phyloP scores from a whole-genome alignment of 2,329 filamentous ascomycete genomes.

The Didymella segeticola region DNA sequence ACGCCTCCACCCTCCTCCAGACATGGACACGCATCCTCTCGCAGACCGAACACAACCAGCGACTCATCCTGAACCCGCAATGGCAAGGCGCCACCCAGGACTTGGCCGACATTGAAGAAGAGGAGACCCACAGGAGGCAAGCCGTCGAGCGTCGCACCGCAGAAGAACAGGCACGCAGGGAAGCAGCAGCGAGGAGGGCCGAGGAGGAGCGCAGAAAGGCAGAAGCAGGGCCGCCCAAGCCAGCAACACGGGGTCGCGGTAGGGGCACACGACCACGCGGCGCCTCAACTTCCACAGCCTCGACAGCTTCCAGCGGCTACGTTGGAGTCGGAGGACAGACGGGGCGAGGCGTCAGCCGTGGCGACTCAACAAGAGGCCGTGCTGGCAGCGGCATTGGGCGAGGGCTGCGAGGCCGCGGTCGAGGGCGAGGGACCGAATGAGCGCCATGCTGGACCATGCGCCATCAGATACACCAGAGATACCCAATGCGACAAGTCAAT shows the following conservation, averaged over 20 bases:
- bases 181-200: conserved; percentile 66
- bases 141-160: conserved; percentile 77
- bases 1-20: conserved; percentile 87
- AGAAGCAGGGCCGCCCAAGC: conserved; percentile 64
- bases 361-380: conserved; percentile 52
- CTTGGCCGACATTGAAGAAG: conserved; percentile 82
- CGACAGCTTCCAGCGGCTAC: conserved; percentile 48
- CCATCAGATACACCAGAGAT: conserved; percentile 17
- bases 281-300: conserved; percentile 35
- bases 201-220: conserved; percentile 62
- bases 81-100: conserved; percentile 93
- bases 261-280: conserved; percentile 46
- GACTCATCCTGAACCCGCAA: conserved; percentile 82
- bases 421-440: conserved; percentile 27
- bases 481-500: conserved; percentile 13
- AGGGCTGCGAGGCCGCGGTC: conserved; percentile 44
- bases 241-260: conserved; percentile 47
- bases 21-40: conserved; percentile 96
- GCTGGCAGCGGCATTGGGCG: conserved; percentile 53
- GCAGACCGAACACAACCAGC: conserved; percentile 96
- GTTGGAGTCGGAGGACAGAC: conserved; percentile 53
- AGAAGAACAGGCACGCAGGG: conserved; percentile 79
- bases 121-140: conserved; percentile 74
- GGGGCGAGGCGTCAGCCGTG: conserved; percentile 58
- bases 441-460: conserved; percentile 8